Evolutionary conservation across 2,329 filamentous ascomycete species (phyloP).

Genomic region (Colletotrichum paranaense): DNA sequence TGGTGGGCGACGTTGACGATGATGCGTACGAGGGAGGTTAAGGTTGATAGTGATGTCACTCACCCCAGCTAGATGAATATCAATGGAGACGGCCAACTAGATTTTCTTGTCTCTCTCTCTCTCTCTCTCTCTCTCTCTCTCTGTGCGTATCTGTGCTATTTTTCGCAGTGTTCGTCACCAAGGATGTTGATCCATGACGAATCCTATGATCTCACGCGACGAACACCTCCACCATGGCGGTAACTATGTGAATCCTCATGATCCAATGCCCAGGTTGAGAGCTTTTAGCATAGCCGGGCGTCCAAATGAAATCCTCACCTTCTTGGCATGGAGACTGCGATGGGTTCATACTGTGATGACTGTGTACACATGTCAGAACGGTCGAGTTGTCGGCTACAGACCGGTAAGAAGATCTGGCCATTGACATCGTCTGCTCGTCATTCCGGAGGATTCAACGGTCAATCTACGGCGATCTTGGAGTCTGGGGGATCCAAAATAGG

Average conservation of each 20-base stretch:
- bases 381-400: not conserved
- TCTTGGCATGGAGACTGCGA: not conserved
- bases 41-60: slow-evolving; percentile 21
- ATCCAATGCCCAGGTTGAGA: not conserved
- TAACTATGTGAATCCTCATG: not conserved
- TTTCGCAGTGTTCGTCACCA: not conserved
- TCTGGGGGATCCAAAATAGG: not conserved
- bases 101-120: not conserved
- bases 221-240: not conserved
- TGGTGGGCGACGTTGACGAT: not conserved
- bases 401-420: not conserved
- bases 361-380: not conserved
- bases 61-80: not conserved
- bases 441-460: not conserved
- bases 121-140: not conserved
- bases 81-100: not conserved
- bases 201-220: slow-evolving; percentile 13
- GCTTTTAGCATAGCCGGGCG: not conserved
- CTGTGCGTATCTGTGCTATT: not conserved
- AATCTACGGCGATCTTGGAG: not conserved
- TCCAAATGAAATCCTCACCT: not conserved
- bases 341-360: not conserved
- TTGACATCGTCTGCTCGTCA: not conserved
- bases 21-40: not conserved
- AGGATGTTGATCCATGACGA: slow-evolving; percentile 19